Evolutionary conservation across 139 green algal species (phyloP).

Genomic region (Mesostigma viride): DNA sequence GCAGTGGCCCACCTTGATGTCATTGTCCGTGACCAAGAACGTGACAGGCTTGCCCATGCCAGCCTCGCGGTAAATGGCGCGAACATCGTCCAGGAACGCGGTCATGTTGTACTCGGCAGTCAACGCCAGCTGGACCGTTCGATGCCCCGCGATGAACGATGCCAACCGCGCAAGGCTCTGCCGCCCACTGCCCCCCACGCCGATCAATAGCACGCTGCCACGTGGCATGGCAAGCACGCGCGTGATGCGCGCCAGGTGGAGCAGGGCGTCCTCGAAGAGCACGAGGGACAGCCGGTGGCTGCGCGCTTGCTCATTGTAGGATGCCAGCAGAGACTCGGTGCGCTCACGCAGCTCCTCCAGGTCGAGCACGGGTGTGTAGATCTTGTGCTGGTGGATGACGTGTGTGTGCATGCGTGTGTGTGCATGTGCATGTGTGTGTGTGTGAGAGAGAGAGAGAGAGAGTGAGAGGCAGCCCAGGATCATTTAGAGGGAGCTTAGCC

Average conservation of each 20-base stretch:
- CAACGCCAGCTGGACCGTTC: conserved; percentile 61
- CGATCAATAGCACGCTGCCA: conserved; percentile 80
- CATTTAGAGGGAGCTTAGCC: too few relatives aligned
- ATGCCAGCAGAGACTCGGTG: conserved; percentile 56
- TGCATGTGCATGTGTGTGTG: too few relatives aligned
- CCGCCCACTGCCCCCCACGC: conserved; percentile 84
- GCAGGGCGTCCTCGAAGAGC: conserved; percentile 83
- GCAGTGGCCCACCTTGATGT: too few relatives aligned
- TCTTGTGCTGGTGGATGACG: conserved; percentile 66
- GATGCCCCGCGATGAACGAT: conserved; percentile 67
- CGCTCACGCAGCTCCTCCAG: conserved; percentile 52
- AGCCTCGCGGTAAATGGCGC: conserved; percentile 81
- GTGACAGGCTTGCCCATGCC: conserved; percentile 78
- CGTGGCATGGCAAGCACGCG: conserved; percentile 73
- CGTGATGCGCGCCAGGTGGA: conserved; percentile 75
- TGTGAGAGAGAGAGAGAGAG: too few relatives aligned
- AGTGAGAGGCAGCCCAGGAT: too few relatives aligned
- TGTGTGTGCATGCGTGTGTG: too few relatives aligned
- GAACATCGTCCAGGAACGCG: conserved; percentile 92
- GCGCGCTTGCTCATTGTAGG: conserved; percentile 72
- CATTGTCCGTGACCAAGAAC: conserved; percentile 86
- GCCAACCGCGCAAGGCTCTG: conserved; percentile 65
- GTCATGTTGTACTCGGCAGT: conserved; percentile 77
- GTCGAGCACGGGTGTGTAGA: conserved; percentile 71
- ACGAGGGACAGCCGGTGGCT: conserved; percentile 74